phyloP scores from a whole-genome alignment of 2,329 filamentous ascomycete species.

The Bretziella fagacearum region DNA sequence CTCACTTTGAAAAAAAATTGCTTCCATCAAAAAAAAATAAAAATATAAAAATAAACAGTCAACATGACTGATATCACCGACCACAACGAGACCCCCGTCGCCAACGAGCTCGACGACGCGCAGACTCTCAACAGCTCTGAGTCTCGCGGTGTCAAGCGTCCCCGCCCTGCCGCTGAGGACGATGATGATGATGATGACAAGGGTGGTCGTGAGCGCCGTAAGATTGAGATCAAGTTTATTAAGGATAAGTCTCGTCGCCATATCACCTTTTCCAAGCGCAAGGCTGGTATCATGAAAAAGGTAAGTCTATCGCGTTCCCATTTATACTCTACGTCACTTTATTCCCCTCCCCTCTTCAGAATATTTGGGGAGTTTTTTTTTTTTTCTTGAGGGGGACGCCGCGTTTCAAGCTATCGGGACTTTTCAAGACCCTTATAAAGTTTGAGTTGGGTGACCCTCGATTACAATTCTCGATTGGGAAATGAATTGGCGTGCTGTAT shows the following conservation, averaged over 20 bases:
- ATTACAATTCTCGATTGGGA: too few species aligned
- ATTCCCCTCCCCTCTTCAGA: not conserved
- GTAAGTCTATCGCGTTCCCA: slow-evolving; percentile 34
- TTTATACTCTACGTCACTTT: not conserved
- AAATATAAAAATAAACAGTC: not conserved
- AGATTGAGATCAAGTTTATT: slow-evolving; percentile 99
- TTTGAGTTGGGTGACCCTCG: too few species aligned
- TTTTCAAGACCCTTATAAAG: too few species aligned
- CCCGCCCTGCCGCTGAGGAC: slow-evolving; percentile 70
- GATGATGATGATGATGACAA: slow-evolving; percentile 97
- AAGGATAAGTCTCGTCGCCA: slow-evolving; percentile 98
- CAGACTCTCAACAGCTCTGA: slow-evolving; percentile 47
- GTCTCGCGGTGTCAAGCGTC: slow-evolving; percentile 75
- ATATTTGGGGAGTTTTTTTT: not conserved
- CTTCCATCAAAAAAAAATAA: not conserved
- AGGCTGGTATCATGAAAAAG: slow-evolving; percentile 99
- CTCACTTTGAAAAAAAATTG: slow-evolving; percentile 1
- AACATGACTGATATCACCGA: slow-evolving; percentile 66
- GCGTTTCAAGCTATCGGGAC: too few species aligned
- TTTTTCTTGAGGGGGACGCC: too few species aligned
- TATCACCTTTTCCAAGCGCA: slow-evolving; percentile 99
- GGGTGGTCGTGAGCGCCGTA: slow-evolving; percentile 90
- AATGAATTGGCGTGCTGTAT: too few species aligned
- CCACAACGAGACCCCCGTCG: slow-evolving; percentile 59
- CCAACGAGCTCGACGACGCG: slow-evolving; percentile 55